phyloP scores from a whole-genome alignment of 257 asterid genomes.

The Parsonsia alboflavescens region DNA sequence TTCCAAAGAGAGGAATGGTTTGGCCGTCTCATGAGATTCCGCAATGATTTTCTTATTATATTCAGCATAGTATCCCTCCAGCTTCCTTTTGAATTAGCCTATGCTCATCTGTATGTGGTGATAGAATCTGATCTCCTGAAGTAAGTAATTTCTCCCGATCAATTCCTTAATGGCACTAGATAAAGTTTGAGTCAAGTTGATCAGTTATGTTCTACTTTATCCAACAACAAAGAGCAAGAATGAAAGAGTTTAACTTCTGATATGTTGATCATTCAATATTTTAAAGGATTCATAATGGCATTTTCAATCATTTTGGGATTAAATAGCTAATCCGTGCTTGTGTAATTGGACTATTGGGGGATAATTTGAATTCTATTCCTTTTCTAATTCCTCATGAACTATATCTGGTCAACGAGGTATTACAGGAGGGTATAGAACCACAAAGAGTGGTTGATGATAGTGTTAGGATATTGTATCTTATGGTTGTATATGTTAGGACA shows the following conservation, averaged over 20 bases:
- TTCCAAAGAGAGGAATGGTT: conserved; percentile 92
- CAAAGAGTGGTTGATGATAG: no score
- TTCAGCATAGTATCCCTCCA: conserved; percentile 83
- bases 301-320: not conserved
- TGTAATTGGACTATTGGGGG: no score
- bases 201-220: not conserved
- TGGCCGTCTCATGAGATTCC: conserved; percentile 77
- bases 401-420: not conserved
- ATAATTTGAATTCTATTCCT: not conserved
- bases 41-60: conserved; percentile 75
- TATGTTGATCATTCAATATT: not conserved
- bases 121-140: conserved; percentile 54
- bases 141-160: conserved; percentile 39
- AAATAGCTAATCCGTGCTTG: not conserved
- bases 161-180: not conserved
- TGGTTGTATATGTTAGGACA: no score
- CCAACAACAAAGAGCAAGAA: not conserved
- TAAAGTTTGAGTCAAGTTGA: not conserved
- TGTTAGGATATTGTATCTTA: no score
- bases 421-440: no score
- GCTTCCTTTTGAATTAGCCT: conserved; percentile 90
- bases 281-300: not conserved
- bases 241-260: not conserved
- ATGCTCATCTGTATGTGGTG: conserved; percentile 81
- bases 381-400: not conserved